Evolutionary conservation across 75 land plant species (phyloP).

Genomic region (Cupressus sempervirens): DNA sequence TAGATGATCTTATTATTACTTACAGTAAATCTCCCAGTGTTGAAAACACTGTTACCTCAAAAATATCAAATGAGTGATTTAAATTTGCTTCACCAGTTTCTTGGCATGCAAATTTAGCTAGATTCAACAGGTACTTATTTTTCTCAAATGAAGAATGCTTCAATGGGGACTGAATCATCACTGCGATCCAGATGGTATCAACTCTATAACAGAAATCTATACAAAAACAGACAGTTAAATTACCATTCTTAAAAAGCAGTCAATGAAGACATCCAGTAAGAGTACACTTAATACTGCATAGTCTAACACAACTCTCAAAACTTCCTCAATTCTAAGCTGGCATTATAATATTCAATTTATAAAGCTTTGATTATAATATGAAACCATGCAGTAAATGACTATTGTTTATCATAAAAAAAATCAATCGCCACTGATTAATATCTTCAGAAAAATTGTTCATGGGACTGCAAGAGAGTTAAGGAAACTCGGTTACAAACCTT

Average conservation of each 20-base stretch:
- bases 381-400: neutral
- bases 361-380: neutral
- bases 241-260: neutral
- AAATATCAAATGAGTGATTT: too few relatives aligned
- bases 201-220: neutral
- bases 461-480: neutral
- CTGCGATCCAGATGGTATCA: neutral
- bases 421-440: neutral
- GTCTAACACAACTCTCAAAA: neutral
- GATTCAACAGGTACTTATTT: too few relatives aligned
- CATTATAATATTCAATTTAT: neutral
- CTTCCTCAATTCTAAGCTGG: neutral
- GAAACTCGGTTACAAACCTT: constrained; percentile 46
- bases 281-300: neutral
- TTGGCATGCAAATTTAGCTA: too few relatives aligned
- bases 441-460: neutral
- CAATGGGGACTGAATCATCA: neutral
- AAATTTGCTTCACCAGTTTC: too few relatives aligned
- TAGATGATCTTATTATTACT: too few relatives aligned
- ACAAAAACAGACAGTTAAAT: neutral
- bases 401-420: neutral
- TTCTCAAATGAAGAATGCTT: neutral
- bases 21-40: too few relatives aligned
- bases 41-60: too few relatives aligned
- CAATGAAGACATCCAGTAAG: neutral